Conservation (phyloP, 805 yeast species). For the Teunomyces gatunensis region DNA sequence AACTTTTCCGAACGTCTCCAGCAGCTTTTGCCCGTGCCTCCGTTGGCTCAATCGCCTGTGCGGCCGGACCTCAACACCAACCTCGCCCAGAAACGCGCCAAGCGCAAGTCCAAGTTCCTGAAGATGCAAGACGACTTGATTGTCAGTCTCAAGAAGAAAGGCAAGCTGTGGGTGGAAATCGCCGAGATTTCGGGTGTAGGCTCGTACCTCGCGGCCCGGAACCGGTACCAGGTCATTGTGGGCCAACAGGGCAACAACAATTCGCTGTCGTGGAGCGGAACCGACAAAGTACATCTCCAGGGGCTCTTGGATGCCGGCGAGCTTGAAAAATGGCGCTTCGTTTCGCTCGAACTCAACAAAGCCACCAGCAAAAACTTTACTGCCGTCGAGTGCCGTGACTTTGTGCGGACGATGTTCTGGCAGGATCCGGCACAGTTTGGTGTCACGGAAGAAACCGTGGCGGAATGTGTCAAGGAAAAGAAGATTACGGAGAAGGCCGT, state of each 20-base stretch:
- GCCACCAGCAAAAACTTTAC: slow-evolving; percentile 50
- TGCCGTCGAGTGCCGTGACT: slow-evolving; percentile 53
- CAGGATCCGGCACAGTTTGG: slow-evolving; percentile 57
- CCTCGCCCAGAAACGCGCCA: slow-evolving; percentile 47
- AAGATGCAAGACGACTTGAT: slow-evolving; percentile 67
- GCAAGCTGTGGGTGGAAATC: slow-evolving; percentile 71
- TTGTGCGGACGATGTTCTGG: slow-evolving; percentile 53
- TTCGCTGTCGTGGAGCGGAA: slow-evolving; percentile 57
- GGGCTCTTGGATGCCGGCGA: slow-evolving; percentile 66
- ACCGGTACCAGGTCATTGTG: slow-evolving; percentile 74
- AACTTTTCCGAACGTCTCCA: slow-evolving; percentile 27
- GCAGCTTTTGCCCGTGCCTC: slow-evolving; percentile 46
- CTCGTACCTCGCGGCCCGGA: slow-evolving; percentile 69
- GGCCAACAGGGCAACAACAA: slow-evolving; percentile 80
- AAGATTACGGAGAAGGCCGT: slow-evolving; percentile 32
- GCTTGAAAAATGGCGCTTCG: slow-evolving; percentile 62
- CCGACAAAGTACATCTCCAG: slow-evolving; percentile 52
- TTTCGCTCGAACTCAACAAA: slow-evolving; percentile 61
- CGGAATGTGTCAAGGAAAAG: slow-evolving; percentile 37
- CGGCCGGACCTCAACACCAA: slow-evolving; percentile 43
- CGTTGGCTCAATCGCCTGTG: slow-evolving; percentile 40
- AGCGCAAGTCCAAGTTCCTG: slow-evolving; percentile 67
- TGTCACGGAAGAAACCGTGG: slow-evolving; percentile 45
- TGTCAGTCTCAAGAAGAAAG: slow-evolving; percentile 56
- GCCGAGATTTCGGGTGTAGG: slow-evolving; percentile 65